Conservation (phyloP, 768 basidiomycete species). For the Lactarius psammicola region DNA sequence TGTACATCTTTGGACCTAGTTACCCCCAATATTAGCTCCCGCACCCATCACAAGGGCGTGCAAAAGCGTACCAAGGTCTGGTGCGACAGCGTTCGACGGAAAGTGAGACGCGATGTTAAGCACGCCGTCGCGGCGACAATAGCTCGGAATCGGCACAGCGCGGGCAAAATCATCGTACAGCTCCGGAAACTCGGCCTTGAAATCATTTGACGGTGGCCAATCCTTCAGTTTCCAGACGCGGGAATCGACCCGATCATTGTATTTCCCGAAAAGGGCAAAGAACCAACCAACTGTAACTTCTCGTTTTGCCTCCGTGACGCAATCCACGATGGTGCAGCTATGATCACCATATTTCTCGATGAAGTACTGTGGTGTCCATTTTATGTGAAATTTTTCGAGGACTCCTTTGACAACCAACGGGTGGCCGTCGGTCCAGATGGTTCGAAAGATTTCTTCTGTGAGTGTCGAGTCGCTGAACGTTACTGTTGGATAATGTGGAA, state of each 20-base stretch:
- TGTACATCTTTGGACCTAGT: conserved; percentile 92
- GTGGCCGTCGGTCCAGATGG: conserved; percentile 69
- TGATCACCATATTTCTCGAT: conserved; percentile 61
- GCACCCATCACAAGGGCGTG: not conserved
- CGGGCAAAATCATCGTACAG: conserved; percentile 81
- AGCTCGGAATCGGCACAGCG: conserved; percentile 84
- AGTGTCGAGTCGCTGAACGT: conserved; percentile 51
- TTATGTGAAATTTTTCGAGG: conserved; percentile 57
- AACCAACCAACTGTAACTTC: conserved; percentile 26
- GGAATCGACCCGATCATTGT: conserved; percentile 45
- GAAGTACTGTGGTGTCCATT: conserved; percentile 87
- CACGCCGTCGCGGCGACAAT: conserved; percentile 84
- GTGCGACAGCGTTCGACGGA: conserved; percentile 71
- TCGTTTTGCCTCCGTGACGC: conserved; percentile 18
- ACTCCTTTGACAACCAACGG: conserved; percentile 77
- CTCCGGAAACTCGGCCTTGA: conserved; percentile 77
- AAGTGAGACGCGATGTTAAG: conserved; percentile 89
- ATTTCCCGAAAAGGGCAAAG: conserved; percentile 21
- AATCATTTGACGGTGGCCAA: conserved; percentile 88
- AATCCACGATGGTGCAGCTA: conserved; percentile 57
- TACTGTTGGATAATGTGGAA: conserved; percentile 48
- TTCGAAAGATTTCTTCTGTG: conserved; percentile 57
- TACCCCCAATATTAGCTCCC: conserved; percentile 5
- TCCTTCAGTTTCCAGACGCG: conserved; percentile 63
- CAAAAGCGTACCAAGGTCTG: conserved; percentile 63